Evolutionary conservation across 768 basidiomycete genomes (phyloP).

Genomic region (Mycena crocata): DNA sequence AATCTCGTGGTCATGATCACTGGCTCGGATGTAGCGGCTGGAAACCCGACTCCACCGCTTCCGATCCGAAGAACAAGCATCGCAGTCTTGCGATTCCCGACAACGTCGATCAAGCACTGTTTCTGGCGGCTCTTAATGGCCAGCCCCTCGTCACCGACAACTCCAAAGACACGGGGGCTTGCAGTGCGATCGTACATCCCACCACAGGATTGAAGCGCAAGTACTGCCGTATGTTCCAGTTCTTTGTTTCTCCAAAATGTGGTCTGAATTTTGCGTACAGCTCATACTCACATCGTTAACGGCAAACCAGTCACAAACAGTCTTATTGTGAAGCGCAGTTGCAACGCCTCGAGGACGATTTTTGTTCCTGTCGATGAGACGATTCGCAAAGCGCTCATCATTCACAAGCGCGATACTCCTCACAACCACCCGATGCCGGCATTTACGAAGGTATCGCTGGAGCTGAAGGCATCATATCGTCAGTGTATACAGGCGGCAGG

Average conservation of each 20-base stretch:
- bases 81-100: background rate
- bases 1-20: background rate
- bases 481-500: background rate
- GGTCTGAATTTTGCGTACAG: too few species aligned
- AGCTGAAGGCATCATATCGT: background rate
- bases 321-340: too few species aligned
- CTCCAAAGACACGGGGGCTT: background rate
- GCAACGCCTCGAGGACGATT: too few species aligned
- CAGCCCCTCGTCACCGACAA: background rate
- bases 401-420: background rate
- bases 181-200: background rate
- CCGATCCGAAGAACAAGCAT: too few species aligned
- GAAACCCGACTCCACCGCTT: background rate
- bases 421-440: slow-evolving; percentile 31
- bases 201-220: background rate
- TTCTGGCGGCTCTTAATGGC: background rate
- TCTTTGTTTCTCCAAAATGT: background rate
- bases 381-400: slow-evolving; percentile 8
- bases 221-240: background rate
- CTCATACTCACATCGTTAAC: too few species aligned
- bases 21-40: slow-evolving; percentile 10
- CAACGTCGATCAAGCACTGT: background rate
- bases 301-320: too few species aligned
- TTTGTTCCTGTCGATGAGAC: slow-evolving; percentile 4
- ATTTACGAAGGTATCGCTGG: slow-evolving; percentile 1